Evolutionary conservation across 2,329 filamentous ascomycete genomes (phyloP).

Genomic region (Helminthosporium solani): DNA sequence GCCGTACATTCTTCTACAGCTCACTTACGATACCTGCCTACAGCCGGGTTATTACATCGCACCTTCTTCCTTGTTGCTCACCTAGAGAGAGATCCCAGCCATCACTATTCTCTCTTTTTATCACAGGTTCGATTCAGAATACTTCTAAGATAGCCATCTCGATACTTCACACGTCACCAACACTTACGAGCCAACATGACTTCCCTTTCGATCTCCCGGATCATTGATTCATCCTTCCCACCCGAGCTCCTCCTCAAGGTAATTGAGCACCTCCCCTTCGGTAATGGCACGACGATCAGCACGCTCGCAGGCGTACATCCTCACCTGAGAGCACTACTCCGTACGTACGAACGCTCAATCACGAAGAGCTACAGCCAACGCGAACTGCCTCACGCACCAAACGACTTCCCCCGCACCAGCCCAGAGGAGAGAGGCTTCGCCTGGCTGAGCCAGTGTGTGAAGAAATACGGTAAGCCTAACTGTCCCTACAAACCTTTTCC

Average conservation of each 20-base stretch:
- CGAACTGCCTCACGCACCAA: constrained; percentile 29
- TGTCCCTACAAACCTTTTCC: too few species aligned
- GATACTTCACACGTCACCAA: too few species aligned
- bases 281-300: constrained; percentile 20
- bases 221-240: constrained; percentile 23
- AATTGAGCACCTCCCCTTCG: constrained; percentile 28
- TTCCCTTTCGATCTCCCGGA: constrained; percentile 1
- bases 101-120: too few species aligned
- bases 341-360: constrained; percentile 29
- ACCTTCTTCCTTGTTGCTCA: too few species aligned
- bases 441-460: constrained; percentile 32
- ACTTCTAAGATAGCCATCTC: too few species aligned
- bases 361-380: constrained; percentile 22
- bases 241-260: constrained; percentile 30
- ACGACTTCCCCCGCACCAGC: constrained; percentile 27
- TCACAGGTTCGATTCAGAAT: too few species aligned
- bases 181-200: too few species aligned
- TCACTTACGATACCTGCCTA: too few species aligned
- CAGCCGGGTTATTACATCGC: too few species aligned
- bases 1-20: too few species aligned
- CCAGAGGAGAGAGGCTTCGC: constrained; percentile 6
- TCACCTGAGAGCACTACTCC: constrained; percentile 19
- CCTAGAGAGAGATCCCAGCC: too few species aligned
- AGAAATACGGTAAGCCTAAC: too few species aligned
- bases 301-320: constrained; percentile 22